Evolutionary conservation across 805 yeast genomes (phyloP), one percentile per base, ranked within the genome.

Genomic region (Pichia pseudocactophila): DNA sequence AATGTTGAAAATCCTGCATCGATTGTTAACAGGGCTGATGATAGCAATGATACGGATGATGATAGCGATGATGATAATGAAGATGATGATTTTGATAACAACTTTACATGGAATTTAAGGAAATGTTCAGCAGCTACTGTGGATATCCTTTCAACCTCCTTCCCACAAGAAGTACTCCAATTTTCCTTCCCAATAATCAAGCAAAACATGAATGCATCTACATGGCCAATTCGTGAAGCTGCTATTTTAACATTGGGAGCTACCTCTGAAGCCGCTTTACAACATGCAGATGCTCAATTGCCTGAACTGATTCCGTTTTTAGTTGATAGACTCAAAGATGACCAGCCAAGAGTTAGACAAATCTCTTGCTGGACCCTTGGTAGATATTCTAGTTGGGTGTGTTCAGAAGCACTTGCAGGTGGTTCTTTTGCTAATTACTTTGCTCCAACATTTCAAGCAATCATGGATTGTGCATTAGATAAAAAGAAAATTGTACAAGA

Each of bases 281-380:
- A 81, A 43, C 70, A 74, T 40, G 79, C 88, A 5, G 63, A 78
- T 17, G 77, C 76, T 33, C 83, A 83, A 52, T 66, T 92, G 33
- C 95, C 96, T 2, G 74, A 78, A 25, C 65, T 92, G 37, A 78
- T 90, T 28, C 96, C 96, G 30, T 88, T 80, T 57, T 68, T 92
- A 47, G 88, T 88, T 22, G 86, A 87, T 44, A 70, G 94, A 54
- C 64, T 89, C 45, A 69, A 69, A 41, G 97, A 89, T 59, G 54
- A 61, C 4, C 82, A 88, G 62, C 80, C 95, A 8, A 74, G 95
- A 17, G 95, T 92, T 4, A 73, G 97, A 50, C 95, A 87, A 61
- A 92, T 92, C 40, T 68, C 96, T 0, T 90, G 97, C 66, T 92
- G 98, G 98, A 85, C 97, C 0, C 65, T 92, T 36, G 82, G 95